Evolutionary conservation across 2,329 filamentous ascomycete species (phyloP), one percentile per base, ranked within the genome.

Genomic region (Phyllosticta citrichinensis): DNA sequence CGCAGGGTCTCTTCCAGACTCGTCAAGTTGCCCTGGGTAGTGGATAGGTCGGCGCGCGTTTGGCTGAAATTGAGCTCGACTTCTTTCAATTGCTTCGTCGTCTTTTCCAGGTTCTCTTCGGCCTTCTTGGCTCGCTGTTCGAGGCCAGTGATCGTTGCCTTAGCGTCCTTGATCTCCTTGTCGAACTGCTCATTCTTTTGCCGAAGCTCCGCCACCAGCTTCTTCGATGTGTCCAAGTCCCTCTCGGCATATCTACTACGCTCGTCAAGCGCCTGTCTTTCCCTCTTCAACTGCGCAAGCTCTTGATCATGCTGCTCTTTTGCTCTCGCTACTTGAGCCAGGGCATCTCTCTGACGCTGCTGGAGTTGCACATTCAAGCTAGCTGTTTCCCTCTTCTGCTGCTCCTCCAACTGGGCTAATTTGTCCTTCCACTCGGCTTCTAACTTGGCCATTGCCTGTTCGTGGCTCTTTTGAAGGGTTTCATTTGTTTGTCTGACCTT

Each of bases 401-500:
- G 76, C 63, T 79, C 77, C 62, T 81, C 77, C 25, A 81, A 65
- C 58, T 77, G 74, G 17, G 76, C 67, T 4, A 69, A 63, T 2
- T 63, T 64, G 63, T 70, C 68, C 20, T 65, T 65, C 57, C 73
- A 69, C 17, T 73, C 70, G 24, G 73, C 70, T 51, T 76, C 68
- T 33, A 74, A 76, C 66, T 77, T 83, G 70, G 78, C 79, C 6
- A 87, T 65, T 61, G 91, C 87, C 47, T 84, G 81, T 58, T 87
- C 84, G 67, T 94, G 88, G 35, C 85, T 82, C 55, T 80, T 80
- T 66, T 90, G 88, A 19, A 92, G 76, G 8, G 82, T 82, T 56
- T 93, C 87, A 61, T 90, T 89, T 65, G 87, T 80, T 40, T 79
- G 82, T 64, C 85, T 86, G 56, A 88, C 79, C 50, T 83, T 73